These are phyloP conservation scores for Paraurostyla sp. DNA, from an alignment of 73 alveolate species.

Conservation along the genomic window DNA sequence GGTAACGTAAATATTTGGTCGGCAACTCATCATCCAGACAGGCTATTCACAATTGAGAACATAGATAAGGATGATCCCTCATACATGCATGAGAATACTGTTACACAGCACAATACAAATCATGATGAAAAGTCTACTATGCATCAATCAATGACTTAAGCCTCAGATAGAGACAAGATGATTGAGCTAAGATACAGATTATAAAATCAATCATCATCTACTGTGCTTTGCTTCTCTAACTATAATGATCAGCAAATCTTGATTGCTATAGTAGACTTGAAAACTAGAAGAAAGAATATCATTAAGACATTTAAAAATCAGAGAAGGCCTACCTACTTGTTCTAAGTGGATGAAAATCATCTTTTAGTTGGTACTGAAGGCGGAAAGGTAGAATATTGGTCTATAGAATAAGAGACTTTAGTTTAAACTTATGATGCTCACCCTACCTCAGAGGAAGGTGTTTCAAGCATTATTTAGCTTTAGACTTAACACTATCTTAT, in stretches of 20 bases:
- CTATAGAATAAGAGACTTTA: background rate
- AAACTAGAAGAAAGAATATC: slow-evolving; percentile 65
- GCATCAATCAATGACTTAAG: background rate
- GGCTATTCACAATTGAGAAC: slow-evolving; percentile 56
- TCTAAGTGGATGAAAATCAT: slow-evolving; percentile 14
- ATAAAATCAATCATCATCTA: slow-evolving; percentile 34
- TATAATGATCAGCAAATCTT: slow-evolving; percentile 6
- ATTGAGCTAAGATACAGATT: slow-evolving; percentile 39
- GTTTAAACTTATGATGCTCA: slow-evolving; percentile 24
- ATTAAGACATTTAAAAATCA: slow-evolving; percentile 27
- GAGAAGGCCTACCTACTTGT: slow-evolving; percentile 34
- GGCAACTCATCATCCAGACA: slow-evolving; percentile 59
- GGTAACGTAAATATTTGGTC: slow-evolving; percentile 65
- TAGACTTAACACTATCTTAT: slow-evolving; percentile 1
- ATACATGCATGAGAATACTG: slow-evolving; percentile 13
- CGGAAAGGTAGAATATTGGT: slow-evolving; percentile 57
- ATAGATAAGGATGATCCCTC: slow-evolving; percentile 55
- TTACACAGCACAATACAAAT: background rate
- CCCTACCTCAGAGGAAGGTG: slow-evolving; percentile 22
- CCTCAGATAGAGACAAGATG: slow-evolving; percentile 54
- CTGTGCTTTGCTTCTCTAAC: slow-evolving; percentile 64
- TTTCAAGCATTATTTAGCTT: slow-evolving; percentile 22
- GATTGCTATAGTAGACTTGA: slow-evolving; percentile 58
- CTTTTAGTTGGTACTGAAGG: slow-evolving; percentile 64
- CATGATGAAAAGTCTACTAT: background rate